Evolutionary conservation across 2,329 filamentous ascomycete species (phyloP).

Genomic region (Colletotrichum phormii): DNA sequence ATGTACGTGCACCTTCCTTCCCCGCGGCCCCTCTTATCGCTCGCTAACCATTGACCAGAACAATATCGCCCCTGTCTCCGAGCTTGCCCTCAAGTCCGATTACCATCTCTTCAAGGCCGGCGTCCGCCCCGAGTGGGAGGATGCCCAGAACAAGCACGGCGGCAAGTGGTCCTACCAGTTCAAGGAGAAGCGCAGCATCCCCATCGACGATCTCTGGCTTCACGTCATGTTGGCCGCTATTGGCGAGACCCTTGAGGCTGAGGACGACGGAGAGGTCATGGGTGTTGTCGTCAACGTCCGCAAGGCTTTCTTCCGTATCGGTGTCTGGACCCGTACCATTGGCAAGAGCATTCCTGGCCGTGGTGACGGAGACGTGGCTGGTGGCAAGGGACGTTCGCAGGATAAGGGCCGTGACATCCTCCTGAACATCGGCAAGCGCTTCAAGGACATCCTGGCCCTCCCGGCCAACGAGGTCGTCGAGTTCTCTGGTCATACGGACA

Average conservation of each 20-base stretch:
- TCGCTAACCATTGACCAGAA: slow-evolving; percentile 71
- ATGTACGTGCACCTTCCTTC: slow-evolving; percentile 71
- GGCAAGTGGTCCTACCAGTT: slow-evolving; percentile 99
- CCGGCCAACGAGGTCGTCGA: slow-evolving; percentile 83
- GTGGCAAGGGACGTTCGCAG: slow-evolving; percentile 79
- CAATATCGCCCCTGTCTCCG: slow-evolving; percentile 96
- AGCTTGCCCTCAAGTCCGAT: slow-evolving; percentile 96
- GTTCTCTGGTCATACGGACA: slow-evolving; percentile 97
- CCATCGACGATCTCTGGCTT: slow-evolving; percentile 96
- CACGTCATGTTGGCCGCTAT: slow-evolving; percentile 97
- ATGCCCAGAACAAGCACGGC: slow-evolving; percentile 97
- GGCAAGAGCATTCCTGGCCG: slow-evolving; percentile 85
- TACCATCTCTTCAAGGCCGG: slow-evolving; percentile 99
- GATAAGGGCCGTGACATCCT: slow-evolving; percentile 91
- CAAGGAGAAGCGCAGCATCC: slow-evolving; percentile 92
- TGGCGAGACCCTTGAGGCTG: slow-evolving; percentile 95
- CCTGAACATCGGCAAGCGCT: slow-evolving; percentile 84
- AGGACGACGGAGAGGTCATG: slow-evolving; percentile 97
- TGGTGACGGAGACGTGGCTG: slow-evolving; percentile 77
- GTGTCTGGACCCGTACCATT: slow-evolving; percentile 95
- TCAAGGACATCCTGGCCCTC: slow-evolving; percentile 92
- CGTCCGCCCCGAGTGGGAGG: slow-evolving; percentile 98
- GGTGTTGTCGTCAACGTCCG: slow-evolving; percentile 99
- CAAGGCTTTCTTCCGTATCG: slow-evolving; percentile 97
- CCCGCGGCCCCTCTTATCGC: slow-evolving; percentile 25